Evolutionary conservation across 2,329 filamentous ascomycete genomes (phyloP).

Genomic region (Aspergillus unguis): DNA sequence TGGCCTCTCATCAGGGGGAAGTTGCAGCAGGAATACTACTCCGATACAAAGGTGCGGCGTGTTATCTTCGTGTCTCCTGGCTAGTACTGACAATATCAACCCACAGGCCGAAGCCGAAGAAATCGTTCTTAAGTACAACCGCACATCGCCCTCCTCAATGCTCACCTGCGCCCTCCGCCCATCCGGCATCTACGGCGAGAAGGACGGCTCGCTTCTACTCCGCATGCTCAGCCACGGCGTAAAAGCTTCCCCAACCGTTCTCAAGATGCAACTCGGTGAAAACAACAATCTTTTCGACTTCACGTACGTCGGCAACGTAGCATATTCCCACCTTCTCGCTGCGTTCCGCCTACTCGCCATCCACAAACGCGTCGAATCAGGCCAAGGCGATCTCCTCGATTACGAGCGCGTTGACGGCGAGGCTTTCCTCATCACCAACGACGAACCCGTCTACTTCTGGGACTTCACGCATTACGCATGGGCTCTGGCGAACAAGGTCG

Average conservation of each 20-base stretch:
- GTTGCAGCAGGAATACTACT: slow-evolving; percentile 76
- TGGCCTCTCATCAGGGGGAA: slow-evolving; percentile 72
- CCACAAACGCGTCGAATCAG: slow-evolving; percentile 40
- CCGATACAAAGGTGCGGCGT: slow-evolving; percentile 72
- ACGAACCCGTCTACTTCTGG: slow-evolving; percentile 85
- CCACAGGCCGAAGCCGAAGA: slow-evolving; percentile 71
- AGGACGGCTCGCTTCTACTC: slow-evolving; percentile 72
- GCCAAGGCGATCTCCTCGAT: slow-evolving; percentile 61
- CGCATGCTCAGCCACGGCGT: slow-evolving; percentile 70
- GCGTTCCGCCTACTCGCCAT: slow-evolving; percentile 67
- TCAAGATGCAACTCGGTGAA: slow-evolving; percentile 76
- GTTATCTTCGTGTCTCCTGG: not conserved
- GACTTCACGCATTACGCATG: slow-evolving; percentile 80
- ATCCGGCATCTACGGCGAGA: slow-evolving; percentile 86
- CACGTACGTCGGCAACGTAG: slow-evolving; percentile 66
- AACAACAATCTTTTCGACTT: slow-evolving; percentile 69
- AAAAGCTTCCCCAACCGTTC: slow-evolving; percentile 55
- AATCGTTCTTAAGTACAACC: slow-evolving; percentile 73
- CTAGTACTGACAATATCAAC: slow-evolving; percentile 18
- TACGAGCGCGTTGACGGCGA: slow-evolving; percentile 77
- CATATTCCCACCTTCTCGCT: slow-evolving; percentile 79
- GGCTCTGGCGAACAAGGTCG: slow-evolving; percentile 49
- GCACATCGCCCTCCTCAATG: slow-evolving; percentile 55
- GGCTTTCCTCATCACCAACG: slow-evolving; percentile 87
- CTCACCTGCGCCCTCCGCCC: slow-evolving; percentile 80